Percentiles rank a stretch among this genome's conserved stretches.
These are phyloP conservation scores for Sicyos edulis DNA, from an alignment of 306 rosid species.

Conservation along the genomic window DNA sequence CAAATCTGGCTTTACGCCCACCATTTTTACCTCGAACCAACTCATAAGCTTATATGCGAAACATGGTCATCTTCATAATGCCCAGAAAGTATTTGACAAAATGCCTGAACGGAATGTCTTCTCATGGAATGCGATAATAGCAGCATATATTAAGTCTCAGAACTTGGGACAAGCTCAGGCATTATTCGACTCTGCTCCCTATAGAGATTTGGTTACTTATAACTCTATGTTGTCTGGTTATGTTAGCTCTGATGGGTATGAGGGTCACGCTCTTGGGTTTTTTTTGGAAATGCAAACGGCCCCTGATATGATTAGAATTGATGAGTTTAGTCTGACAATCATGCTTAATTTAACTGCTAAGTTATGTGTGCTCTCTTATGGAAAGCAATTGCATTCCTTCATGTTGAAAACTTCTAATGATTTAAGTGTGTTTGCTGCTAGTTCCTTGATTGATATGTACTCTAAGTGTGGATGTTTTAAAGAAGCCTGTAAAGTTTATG, in stretches of 20 bases:
- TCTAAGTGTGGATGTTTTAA: constrained; percentile 60
- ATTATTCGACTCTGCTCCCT: constrained; percentile 43
- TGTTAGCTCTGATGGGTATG: constrained; percentile 38
- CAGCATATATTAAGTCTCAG: constrained; percentile 44
- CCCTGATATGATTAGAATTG: constrained; percentile 36
- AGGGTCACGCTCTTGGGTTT: constrained; percentile 44
- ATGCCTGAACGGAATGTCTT: constrained; percentile 57
- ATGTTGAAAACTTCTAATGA: constrained; percentile 65
- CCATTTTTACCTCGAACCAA: constrained; percentile 52
- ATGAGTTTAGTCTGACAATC: constrained; percentile 52
- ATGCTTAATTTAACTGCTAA: constrained; percentile 65
- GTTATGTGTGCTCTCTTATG: constrained; percentile 33
- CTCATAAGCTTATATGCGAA: constrained; percentile 42
- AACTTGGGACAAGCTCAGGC: constrained; percentile 47
- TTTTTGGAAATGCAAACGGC: constrained; percentile 51
- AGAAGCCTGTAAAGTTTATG: constrained; percentile 40
- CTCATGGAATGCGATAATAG: constrained; percentile 70
- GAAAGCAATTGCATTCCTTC: constrained; percentile 67
- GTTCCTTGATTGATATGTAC: constrained; percentile 72
- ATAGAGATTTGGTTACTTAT: constrained; percentile 58
- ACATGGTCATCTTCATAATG: constrained; percentile 36
- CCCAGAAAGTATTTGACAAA: constrained; percentile 64
- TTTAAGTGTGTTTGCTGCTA: constrained; percentile 41
- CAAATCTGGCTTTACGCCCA: constrained; percentile 40
- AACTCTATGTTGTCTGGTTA: constrained; percentile 63